phyloP scores from a whole-genome alignment of 805 yeast genomes.

The Vanderwaltozyma yarrowii region DNA sequence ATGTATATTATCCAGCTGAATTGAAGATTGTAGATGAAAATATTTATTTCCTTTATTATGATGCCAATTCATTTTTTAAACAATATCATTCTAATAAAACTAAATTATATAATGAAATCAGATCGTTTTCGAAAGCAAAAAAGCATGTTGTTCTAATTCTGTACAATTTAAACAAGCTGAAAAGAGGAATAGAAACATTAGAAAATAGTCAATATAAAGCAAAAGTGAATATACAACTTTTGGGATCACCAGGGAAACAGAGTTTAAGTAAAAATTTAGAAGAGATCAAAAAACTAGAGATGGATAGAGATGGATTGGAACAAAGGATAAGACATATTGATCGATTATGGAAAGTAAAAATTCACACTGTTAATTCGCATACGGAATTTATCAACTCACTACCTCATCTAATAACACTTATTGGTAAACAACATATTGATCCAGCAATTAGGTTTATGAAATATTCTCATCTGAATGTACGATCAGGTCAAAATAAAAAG shows the following conservation, averaged over 20 bases:
- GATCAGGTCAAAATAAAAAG: slow-evolving; percentile 40
- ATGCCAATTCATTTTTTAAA: slow-evolving; percentile 36
- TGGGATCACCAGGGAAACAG: slow-evolving; percentile 1
- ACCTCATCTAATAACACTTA: slow-evolving; percentile 45
- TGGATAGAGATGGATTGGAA: slow-evolving; percentile 29
- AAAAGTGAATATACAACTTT: slow-evolving; percentile 26
- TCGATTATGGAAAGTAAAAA: slow-evolving; percentile 36
- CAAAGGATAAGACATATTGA: slow-evolving; percentile 36
- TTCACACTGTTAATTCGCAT: slow-evolving; percentile 35
- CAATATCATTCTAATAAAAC: slow-evolving; percentile 23
- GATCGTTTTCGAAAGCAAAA: slow-evolving; percentile 16
- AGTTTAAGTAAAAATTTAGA: slow-evolving; percentile 8
- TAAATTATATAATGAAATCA: slow-evolving; percentile 15
- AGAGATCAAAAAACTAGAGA: slow-evolving; percentile 8
- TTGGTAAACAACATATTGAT: slow-evolving; percentile 45
- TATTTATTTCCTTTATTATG: slow-evolving; percentile 35
- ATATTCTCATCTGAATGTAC: slow-evolving; percentile 46
- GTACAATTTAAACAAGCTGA: slow-evolving; percentile 38
- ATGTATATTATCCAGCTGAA: slow-evolving; percentile 45
- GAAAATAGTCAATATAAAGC: slow-evolving; percentile 39
- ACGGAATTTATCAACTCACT: slow-evolving; percentile 43
- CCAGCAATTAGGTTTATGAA: slow-evolving; percentile 43
- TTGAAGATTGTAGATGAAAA: slow-evolving; percentile 35
- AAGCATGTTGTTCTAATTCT: slow-evolving; percentile 35
- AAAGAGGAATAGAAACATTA: slow-evolving; percentile 34